Evolutionary conservation across 1,284 basidiomycete species (phyloP).

Genomic region (Xerocomus amazonicus): DNA sequence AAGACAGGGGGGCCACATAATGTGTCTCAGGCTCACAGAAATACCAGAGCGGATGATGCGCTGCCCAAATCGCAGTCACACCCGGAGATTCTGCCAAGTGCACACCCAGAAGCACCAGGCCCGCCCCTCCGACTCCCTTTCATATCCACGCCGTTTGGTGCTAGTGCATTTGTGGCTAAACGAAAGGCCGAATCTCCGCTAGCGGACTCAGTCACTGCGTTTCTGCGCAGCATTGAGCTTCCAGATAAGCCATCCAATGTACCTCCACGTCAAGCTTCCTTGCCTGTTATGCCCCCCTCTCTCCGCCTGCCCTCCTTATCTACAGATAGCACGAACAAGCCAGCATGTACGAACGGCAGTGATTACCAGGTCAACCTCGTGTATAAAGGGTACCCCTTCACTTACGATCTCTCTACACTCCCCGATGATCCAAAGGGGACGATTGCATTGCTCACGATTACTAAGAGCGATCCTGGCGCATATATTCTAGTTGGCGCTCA

Average conservation of each 20-base stretch:
- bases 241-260: conserved; percentile 13
- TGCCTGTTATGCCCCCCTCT: conserved; percentile 6
- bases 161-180: not conserved
- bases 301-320: conserved; percentile 11
- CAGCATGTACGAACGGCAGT: conserved; percentile 1
- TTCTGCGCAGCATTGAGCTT: conserved; percentile 27
- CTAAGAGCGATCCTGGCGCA: conserved; percentile 32
- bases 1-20: conserved; percentile 9
- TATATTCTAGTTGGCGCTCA: conserved; percentile 31
- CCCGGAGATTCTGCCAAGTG: conserved; percentile 1
- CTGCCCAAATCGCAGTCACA: conserved; percentile 5
- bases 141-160: conserved; percentile 3
- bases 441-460: conserved; percentile 25
- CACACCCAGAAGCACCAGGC: conserved; percentile 11
- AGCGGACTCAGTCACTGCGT: conserved; percentile 17
- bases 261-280: conserved; percentile 11
- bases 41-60: conserved; percentile 3
- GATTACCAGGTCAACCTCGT: conserved; percentile 22
- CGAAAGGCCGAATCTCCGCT: conserved; percentile 12
- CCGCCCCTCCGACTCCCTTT: conserved; percentile 17
- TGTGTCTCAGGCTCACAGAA: conserved; percentile 2
- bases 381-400: conserved; percentile 28
- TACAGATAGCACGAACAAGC: conserved; percentile 1
- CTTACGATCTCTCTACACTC: conserved; percentile 27
- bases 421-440: conserved; percentile 29